Percentiles rank a stretch among this genome's conserved stretches.
phyloP scores from a whole-genome alignment of 176 grass and related monocot species.

The Aegilops sharonensis region DNA sequence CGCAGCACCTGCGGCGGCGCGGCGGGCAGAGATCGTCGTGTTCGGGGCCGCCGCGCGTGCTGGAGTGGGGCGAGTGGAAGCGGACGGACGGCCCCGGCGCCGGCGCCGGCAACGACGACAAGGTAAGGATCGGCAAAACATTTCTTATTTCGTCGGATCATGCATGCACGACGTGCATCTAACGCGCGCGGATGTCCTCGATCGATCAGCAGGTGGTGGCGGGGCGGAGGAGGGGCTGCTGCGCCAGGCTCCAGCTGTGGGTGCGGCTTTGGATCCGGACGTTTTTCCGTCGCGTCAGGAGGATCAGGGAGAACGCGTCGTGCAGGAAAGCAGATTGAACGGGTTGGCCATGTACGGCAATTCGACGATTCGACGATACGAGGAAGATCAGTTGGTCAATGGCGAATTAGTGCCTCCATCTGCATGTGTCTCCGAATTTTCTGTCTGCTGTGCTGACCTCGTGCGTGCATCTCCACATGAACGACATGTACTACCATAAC shows the following conservation, averaged over 20 bases:
- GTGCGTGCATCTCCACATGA: too few relatives aligned
- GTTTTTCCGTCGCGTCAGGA: constrained; percentile 3
- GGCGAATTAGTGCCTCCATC: background rate
- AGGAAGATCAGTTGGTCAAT: background rate
- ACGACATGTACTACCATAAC: too few relatives aligned
- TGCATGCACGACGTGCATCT: background rate
- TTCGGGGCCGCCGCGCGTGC: background rate
- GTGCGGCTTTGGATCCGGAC: background rate
- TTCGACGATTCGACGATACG: too few relatives aligned
- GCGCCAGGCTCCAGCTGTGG: constrained; percentile 28
- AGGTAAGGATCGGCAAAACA: background rate
- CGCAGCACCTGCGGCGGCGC: constrained; percentile 22
- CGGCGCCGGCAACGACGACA: background rate
- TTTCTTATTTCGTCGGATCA: background rate
- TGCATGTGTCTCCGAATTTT: background rate
- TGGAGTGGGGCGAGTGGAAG: constrained; percentile 40
- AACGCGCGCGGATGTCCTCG: background rate
- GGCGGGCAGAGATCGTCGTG: background rate
- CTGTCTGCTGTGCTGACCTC: background rate
- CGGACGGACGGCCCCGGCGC: background rate
- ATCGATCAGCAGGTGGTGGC: background rate
- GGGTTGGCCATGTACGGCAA: background rate
- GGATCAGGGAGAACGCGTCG: constrained; percentile 20
- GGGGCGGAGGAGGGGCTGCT: constrained; percentile 6
- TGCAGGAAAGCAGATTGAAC: constrained; percentile 14